Base-by-base conservation (phyloP, 208 protist species). In the Paratrypanosoma confusum region DNA sequence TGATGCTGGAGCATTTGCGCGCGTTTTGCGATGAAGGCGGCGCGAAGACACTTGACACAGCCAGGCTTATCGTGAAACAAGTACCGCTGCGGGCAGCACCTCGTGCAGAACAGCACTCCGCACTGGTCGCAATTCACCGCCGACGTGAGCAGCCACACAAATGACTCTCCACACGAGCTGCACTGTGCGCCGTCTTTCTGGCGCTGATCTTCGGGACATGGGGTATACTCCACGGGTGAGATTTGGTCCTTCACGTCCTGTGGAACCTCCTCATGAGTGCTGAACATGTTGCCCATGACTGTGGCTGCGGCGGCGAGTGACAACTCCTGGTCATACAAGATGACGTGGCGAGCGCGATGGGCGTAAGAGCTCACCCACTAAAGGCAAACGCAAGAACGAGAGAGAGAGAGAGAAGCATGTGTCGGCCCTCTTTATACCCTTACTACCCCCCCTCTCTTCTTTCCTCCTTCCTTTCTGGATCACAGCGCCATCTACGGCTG, bases 61-160 rank as follows among this genome's bases (percentile, higher is more conserved):
- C 66, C 73, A 1, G 81, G 81, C 23, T 80, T 77, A 22, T 72
- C 67, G 14, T 60, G 35, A 14, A 87, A 53, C 14, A 91, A 60
- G 43, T 87, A 55, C 11, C 65, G 68, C 5, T 60, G 42, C 2
- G 81, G 81, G 40, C 76, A 86, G 57, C 81, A 91, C 8, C 71
- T 67, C 1, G 33, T 65, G 58, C 81, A 91, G 13, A 84, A 57
- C 51, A 81, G 63, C 3, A 70, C 49, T 3, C 81, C 81, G 33
- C 81, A 91, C 72, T 70, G 82, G 46, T 83, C 65, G 50, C 81
- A 91, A 62, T 91, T 91, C 16, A 65, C 81, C 42, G 71, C 66
- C 13, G 39, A 36, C 21, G 56, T 62, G 39, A 86, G 77, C 67
- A 64, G 84, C 11, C 65, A 66, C 38, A 81, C 84, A 25, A 52